Evolutionary conservation across 192 early-diverging fungal genomes (phyloP).

Genomic region (Rhizophagus prolifer): DNA sequence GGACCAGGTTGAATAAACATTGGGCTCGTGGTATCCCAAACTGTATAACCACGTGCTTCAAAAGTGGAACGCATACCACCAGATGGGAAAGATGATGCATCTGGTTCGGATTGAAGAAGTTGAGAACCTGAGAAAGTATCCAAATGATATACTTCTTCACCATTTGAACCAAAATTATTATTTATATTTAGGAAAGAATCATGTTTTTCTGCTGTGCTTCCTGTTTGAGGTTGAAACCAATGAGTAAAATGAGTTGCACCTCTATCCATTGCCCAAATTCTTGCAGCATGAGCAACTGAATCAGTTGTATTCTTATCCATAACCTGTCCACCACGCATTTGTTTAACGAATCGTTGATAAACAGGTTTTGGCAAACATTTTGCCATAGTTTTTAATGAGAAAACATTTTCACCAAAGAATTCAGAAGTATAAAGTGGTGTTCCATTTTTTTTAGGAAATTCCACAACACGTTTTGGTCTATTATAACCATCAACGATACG

Average conservation of each 20-base stretch:
- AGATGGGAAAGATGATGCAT: conserved; percentile 99
- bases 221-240: conserved; percentile 99
- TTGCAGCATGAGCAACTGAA: conserved; percentile 97
- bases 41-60: conserved; percentile 99
- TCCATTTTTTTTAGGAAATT: conserved; percentile 76
- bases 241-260: conserved; percentile 99
- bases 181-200: conserved; percentile 95
- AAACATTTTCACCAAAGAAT: conserved; percentile 93
- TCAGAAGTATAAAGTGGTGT: conserved; percentile 80
- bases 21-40: conserved; percentile 97
- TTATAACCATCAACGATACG: conserved; percentile 54
- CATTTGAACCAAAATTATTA: conserved; percentile 74
- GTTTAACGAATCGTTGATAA: conserved; percentile 89
- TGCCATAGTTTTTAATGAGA: conserved; percentile 87
- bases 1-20: conserved; percentile 95
- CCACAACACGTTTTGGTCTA: conserved; percentile 67
- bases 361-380: conserved; percentile 93
- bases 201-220: conserved; percentile 98
- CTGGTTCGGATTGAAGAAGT: conserved; percentile 97
- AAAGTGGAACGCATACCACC: conserved; percentile 98
- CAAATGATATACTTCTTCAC: conserved; percentile 87
- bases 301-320: conserved; percentile 95
- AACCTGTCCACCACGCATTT: conserved; percentile 84
- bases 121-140: conserved; percentile 97
- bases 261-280: conserved; percentile 97